Base-by-base conservation (phyloP, 1,139 yeast genomes). In the Kurtzmaniella natalensis region DNA sequence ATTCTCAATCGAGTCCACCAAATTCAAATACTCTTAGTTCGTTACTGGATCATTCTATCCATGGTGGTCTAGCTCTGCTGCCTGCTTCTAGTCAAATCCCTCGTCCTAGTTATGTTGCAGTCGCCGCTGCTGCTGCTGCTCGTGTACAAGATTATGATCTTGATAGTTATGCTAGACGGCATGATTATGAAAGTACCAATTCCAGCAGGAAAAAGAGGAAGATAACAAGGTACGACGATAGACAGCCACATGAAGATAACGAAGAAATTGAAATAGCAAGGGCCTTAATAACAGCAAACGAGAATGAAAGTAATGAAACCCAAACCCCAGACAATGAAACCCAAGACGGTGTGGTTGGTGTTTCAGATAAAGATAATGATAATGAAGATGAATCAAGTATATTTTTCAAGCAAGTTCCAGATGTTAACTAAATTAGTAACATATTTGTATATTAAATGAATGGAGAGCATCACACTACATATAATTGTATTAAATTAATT, bases 241-340 rank as follows among this genome's bases (percentile, higher is more conserved):
- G 61, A 26, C 51, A 48, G 19, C 43, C 46, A 19, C 30, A 50
- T 14, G 36, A 30, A 18, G 70, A 75, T 2, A 62, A 59, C 2
- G 77, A 72, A 33, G 84, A 78, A 43, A 73, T 78, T 23, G 83
- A 78, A 35, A 79, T 79, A 42, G 85, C 85, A 0, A 58, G 82
- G 31, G 85, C 83, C 0, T 59, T 79, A 45, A 76, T 78, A 31
- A 81, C 77, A 42, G 81, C 82, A 1, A 76, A 73, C 46, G 79
- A 68, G 36, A 55, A 39, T 30, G 50, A 43, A 15, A 51, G 42
- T 13, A 37, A 42, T 19, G 44, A 38, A 14, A 34, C 33, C 24
- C 31, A 31, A 11, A 27, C 19, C 28, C 19, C 22, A 18, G 33
- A 40, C n/a, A 34, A 28, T 20, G 29, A 30, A 27, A 35, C 32